Evolutionary conservation across 202 grass and related monocot genomes (phyloP).

Genomic region (Bolboschoenoplectus hybrid): DNA sequence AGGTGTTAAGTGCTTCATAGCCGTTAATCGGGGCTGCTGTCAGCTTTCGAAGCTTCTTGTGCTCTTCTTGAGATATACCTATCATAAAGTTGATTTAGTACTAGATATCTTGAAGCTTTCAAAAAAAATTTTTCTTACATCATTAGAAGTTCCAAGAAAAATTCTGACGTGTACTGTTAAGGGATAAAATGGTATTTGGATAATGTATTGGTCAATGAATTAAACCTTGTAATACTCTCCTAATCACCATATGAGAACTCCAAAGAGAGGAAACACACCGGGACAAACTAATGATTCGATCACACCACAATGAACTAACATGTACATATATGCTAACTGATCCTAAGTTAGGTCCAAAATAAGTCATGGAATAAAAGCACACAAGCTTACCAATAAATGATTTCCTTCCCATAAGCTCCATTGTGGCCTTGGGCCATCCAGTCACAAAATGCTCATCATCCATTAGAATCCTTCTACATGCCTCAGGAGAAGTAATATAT

Average conservation of each 20-base stretch:
- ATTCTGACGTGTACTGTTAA: no score
- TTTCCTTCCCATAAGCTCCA: conserved; percentile 65
- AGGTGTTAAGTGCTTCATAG: conserved; percentile 61
- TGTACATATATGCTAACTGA: neutral
- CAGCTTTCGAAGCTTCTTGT: conserved; percentile 63
- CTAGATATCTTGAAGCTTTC: neutral
- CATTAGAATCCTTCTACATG: conserved; percentile 78
- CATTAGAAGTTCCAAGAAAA: neutral
- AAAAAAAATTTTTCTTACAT: neutral
- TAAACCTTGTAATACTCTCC: neutral
- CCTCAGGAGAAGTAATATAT: conserved; percentile 53
- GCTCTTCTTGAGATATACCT: conserved; percentile 57
- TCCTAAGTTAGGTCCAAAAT: conserved; percentile 27
- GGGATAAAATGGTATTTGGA: neutral
- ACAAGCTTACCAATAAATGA: conserved; percentile 59
- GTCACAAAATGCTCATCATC: conserved; percentile 61
- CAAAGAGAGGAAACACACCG: neutral
- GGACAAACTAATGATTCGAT: neutral
- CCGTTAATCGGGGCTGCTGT: conserved; percentile 74
- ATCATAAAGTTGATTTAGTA: conserved; percentile 11
- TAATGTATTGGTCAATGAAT: neutral
- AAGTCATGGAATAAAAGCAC: neutral
- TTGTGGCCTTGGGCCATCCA: conserved; percentile 76
- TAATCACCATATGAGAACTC: neutral
- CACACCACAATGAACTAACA: neutral